phyloP scores from a whole-genome alignment of 2,329 filamentous ascomycete genomes.

The Balansia obtecta region DNA sequence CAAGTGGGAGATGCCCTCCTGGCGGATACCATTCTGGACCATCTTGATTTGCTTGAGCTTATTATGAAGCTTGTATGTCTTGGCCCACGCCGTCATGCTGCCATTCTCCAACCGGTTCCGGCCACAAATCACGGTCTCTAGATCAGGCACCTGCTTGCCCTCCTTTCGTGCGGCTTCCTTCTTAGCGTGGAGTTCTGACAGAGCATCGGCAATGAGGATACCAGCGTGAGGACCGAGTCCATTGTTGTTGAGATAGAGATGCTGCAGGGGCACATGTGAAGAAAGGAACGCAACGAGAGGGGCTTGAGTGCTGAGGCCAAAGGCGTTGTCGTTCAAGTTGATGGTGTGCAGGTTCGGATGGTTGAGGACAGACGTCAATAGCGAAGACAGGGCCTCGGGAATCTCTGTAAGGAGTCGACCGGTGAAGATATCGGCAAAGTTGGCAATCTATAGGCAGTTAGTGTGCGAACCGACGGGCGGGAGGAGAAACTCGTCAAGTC shows the following conservation, averaged over 20 bases:
- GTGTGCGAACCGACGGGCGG: conserved; percentile 1
- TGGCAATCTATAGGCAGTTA: conserved; percentile 46
- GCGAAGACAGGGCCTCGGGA: conserved; percentile 71
- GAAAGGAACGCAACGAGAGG: conserved; percentile 87
- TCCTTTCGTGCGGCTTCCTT: conserved; percentile 67
- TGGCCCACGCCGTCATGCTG: conserved; percentile 91
- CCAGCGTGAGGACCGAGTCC: conserved; percentile 87
- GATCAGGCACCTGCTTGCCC: conserved; percentile 60
- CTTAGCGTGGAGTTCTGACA: conserved; percentile 69
- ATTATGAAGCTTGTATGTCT: conserved; percentile 69
- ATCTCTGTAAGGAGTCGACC: conserved; percentile 88
- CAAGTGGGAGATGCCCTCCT: conserved; percentile 78
- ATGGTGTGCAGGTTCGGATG: conserved; percentile 79
- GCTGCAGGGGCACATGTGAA: conserved; percentile 77
- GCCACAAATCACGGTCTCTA: conserved; percentile 96
- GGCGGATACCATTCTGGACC: conserved; percentile 95
- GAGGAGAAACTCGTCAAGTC: too few relatives aligned
- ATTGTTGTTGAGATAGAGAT: conserved; percentile 97
- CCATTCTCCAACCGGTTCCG: conserved; percentile 93
- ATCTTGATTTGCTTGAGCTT: conserved; percentile 83
- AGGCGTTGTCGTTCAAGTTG: conserved; percentile 96
- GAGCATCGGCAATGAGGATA: conserved; percentile 75
- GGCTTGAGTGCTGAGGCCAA: conserved; percentile 87
- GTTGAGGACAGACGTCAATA: conserved; percentile 77
- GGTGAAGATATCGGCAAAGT: conserved; percentile 96